Evolutionary conservation across 2,329 filamentous ascomycete species (phyloP).

Genomic region (Paraconiothyrium sp.): DNA sequence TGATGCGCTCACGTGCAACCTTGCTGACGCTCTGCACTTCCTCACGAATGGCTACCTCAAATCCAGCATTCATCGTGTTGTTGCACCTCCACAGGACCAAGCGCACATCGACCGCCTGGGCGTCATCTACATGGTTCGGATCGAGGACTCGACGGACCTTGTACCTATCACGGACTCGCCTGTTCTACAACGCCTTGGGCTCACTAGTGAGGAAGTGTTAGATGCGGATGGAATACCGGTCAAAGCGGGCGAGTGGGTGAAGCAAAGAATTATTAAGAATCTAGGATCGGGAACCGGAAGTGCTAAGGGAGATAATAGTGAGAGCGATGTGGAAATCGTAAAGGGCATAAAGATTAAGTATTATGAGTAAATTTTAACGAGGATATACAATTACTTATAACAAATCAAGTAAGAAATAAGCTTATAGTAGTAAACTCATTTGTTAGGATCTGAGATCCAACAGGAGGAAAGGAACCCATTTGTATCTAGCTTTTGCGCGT

Average conservation of each 20-base stretch:
- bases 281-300: not conserved
- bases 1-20: not conserved
- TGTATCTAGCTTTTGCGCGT: no score
- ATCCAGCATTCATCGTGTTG: constrained; percentile 59
- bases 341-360: not conserved
- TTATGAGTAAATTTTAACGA: not conserved
- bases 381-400: no score
- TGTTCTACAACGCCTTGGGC: not conserved
- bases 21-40: not conserved
- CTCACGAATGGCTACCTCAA: constrained; percentile 51
- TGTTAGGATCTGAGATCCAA: no score
- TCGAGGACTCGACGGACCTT: constrained; percentile 17
- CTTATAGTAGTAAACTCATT: no score
- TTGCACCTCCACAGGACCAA: constrained; percentile 59
- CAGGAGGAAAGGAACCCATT: no score
- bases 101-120: constrained; percentile 52
- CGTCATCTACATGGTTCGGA: constrained; percentile 26
- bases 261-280: not conserved
- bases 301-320: not conserved
- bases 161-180: not conserved
- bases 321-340: not conserved
- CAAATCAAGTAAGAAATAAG: no score
- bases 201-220: not conserved
- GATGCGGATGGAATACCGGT: not conserved
- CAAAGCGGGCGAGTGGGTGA: constrained; percentile 1